Evolutionary conservation across 202 grass and related monocot genomes (phyloP).

Genomic region (Carex arenaria): DNA sequence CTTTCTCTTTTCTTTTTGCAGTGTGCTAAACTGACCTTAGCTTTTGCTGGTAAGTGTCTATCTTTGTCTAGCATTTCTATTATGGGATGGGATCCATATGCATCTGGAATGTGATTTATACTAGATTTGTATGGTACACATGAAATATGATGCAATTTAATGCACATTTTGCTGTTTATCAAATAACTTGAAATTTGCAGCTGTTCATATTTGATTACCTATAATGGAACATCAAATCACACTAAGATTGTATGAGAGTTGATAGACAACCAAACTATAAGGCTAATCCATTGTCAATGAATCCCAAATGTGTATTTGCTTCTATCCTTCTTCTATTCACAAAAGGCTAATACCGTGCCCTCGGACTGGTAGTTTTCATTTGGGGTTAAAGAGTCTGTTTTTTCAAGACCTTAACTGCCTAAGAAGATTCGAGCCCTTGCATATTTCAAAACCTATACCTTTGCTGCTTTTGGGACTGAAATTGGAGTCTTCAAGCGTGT

Average conservation of each 20-base stretch:
- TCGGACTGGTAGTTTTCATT: background rate
- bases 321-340: background rate
- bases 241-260: background rate
- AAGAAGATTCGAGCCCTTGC: constrained; percentile 94
- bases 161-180: background rate
- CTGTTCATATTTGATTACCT: background rate
- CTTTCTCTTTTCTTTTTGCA: constrained; percentile 34
- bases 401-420: constrained; percentile 74
- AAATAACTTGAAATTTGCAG: background rate
- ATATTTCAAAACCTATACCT: constrained; percentile 74
- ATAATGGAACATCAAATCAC: background rate
- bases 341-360: background rate
- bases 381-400: background rate
- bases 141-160: background rate
- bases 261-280: background rate
- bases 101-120: background rate
- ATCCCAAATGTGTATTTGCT: background rate
- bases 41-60: constrained; percentile 63
- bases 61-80: background rate
- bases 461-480: constrained; percentile 76
- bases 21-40: constrained; percentile 91
- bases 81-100: background rate
- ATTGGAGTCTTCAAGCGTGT: constrained; percentile 81
- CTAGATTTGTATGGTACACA: background rate
- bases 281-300: background rate